A percentile compares a stretch with the other conserved stretches of the same genome.
phyloP scores from a whole-genome alignment of 176 grass and related monocot species.

The Carex parvula region DNA sequence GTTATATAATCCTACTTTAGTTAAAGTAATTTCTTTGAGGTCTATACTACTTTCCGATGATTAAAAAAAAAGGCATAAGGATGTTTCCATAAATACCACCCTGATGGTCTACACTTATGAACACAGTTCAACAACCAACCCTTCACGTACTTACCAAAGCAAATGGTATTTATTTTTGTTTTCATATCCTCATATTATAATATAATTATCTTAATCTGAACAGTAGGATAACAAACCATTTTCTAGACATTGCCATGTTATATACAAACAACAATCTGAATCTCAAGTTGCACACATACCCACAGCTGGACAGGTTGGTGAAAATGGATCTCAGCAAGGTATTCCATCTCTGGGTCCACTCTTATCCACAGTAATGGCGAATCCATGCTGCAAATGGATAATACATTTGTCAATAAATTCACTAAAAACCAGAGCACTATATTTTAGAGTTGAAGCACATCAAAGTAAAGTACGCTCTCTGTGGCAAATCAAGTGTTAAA shows the following conservation, averaged over 20 bases:
- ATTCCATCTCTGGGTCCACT: constrained; percentile 97
- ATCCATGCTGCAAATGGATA: constrained; percentile 56
- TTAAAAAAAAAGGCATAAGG: not conserved
- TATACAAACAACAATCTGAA: not conserved
- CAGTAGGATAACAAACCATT: not conserved
- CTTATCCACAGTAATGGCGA: constrained; percentile 92
- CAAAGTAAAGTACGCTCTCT: not conserved
- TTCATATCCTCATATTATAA: not conserved
- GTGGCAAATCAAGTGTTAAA: not conserved
- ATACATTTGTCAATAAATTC: not conserved
- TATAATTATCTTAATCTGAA: not conserved
- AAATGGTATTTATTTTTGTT: not conserved
- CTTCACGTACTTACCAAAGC: not conserved
- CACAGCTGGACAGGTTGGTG: constrained; percentile 97
- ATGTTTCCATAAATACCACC: not conserved
- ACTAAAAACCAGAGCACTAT: not conserved
- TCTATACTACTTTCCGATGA: not conserved
- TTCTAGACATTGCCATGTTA: not conserved
- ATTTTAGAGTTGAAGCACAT: not conserved
- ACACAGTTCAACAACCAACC: not conserved
- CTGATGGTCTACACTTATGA: not conserved
- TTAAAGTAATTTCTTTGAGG: not conserved
- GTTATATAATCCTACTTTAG: not conserved
- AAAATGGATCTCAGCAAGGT: constrained; percentile 94
- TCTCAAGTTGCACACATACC: constrained; percentile 33